Conservation (phyloP, 1,284 basidiomycete species). For the Crucibulum cyathiforme region DNA sequence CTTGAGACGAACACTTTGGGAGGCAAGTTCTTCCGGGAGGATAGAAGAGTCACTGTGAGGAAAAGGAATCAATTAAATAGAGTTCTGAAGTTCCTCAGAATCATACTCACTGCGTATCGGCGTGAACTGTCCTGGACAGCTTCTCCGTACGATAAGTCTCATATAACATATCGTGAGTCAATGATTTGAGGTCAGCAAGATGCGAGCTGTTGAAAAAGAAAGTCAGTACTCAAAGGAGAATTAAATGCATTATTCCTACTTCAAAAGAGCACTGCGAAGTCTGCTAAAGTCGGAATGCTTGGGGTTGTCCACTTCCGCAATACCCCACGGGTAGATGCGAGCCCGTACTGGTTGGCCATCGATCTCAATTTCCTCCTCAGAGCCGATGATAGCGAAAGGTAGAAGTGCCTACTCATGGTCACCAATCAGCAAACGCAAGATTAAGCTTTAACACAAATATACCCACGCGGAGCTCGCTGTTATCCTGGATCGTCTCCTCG, state of each 20-base stretch:
- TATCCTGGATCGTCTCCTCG: conserved; percentile 98
- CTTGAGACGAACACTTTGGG: conserved; percentile 95
- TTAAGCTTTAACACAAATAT: conserved; percentile 1
- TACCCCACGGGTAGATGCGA: conserved; percentile 96
- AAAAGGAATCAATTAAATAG: conserved; percentile 18
- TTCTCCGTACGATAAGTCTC: conserved; percentile 99
- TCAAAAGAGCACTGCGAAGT: conserved; percentile 88
- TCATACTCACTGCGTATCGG: conserved; percentile 75
- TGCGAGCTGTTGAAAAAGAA: conserved; percentile 73
- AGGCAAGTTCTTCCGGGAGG: conserved; percentile 94
- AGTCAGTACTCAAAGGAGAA: background rate
- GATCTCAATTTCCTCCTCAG: conserved; percentile 95
- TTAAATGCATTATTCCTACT: conserved; percentile 52
- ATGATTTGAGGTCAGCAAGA: conserved; percentile 90
- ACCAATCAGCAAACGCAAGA: background rate
- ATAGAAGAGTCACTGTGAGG: conserved; percentile 80
- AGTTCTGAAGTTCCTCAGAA: conserved; percentile 1
- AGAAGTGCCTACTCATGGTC: conserved; percentile 68
- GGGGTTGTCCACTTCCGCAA: conserved; percentile 98
- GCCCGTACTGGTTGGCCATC: conserved; percentile 92
- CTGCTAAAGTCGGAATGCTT: conserved; percentile 98
- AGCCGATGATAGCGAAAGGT: conserved; percentile 98
- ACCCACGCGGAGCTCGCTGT: conserved; percentile 87
- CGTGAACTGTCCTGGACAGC: conserved; percentile 89
- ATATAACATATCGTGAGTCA: conserved; percentile 94